Evolutionary conservation across 495 filamentous ascomycete genomes (phyloP).

Genomic region (Thermothielavioides terrestris): DNA sequence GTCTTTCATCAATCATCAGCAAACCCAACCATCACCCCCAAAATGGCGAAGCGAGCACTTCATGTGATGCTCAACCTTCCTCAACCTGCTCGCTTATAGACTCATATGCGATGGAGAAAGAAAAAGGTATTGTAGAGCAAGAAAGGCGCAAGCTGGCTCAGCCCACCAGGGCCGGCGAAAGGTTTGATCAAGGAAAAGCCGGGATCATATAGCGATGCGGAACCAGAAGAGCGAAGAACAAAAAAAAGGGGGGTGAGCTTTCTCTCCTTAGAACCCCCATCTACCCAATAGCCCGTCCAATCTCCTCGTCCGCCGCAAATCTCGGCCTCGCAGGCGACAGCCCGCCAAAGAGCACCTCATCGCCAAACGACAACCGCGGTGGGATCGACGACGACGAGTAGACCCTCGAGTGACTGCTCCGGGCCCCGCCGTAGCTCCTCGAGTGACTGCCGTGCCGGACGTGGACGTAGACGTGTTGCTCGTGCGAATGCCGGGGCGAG

Average conservation of each 20-base stretch:
- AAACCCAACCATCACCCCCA: neutral
- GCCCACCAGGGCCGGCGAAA: no score
- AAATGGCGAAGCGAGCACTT: no score
- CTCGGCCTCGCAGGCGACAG: constrained; percentile 33
- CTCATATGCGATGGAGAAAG: neutral
- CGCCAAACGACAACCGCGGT: constrained; percentile 30
- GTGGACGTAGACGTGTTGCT: constrained; percentile 8
- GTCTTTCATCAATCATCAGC: constrained; percentile 10
- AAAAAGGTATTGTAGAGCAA: no score
- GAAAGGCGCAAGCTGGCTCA: no score
- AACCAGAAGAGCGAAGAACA: neutral
- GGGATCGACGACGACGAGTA: constrained; percentile 37
- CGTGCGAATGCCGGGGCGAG: constrained; percentile 20
- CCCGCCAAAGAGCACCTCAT: constrained; percentile 29
- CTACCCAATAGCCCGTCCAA: constrained; percentile 41
- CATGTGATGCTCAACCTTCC: neutral
- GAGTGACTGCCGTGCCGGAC: constrained; percentile 1
- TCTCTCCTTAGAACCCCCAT: constrained; percentile 21
- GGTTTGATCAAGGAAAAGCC: no score
- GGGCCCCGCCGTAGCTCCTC: neutral
- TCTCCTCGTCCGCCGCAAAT: constrained; percentile 27
- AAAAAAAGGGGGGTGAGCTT: neutral
- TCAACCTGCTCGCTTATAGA: neutral
- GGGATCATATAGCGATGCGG: neutral
- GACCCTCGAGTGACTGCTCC: constrained; percentile 23